A percentile compares a stretch with the other conserved stretches of the same genome.
These are phyloP conservation scores for Rubia yunnanensis DNA, from an alignment of 257 asterid species.

Conservation along the genomic window DNA sequence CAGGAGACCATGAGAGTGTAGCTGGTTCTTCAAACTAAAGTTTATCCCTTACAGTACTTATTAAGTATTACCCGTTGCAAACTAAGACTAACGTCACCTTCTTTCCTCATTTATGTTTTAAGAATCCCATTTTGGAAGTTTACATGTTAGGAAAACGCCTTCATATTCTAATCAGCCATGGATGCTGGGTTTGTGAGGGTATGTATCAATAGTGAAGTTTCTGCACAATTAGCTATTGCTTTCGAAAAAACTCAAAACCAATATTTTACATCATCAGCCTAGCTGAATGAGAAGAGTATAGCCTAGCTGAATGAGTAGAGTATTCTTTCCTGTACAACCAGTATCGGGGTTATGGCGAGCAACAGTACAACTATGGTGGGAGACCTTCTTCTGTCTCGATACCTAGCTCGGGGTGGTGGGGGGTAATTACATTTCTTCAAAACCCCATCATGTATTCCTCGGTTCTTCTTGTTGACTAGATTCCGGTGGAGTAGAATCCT, in stretches of 20 bases:
- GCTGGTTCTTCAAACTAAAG: too few species aligned
- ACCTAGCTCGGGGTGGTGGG: not conserved
- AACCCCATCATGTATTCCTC: not conserved
- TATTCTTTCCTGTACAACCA: constrained; percentile 3
- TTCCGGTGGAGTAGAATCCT: constrained; percentile 18
- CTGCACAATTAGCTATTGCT: not conserved
- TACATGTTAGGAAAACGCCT: too few species aligned
- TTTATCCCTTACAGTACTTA: too few species aligned
- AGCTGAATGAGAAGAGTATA: not conserved
- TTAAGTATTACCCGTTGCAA: too few species aligned
- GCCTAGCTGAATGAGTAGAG: not conserved
- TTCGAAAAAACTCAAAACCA: not conserved
- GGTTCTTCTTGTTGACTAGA: constrained; percentile 16
- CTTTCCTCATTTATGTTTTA: not conserved
- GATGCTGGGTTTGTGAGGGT: not conserved
- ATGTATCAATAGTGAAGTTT: too few species aligned
- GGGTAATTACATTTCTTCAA: not conserved
- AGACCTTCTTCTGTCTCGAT: not conserved
- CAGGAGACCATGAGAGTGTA: too few species aligned
- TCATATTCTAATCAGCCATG: too few species aligned
- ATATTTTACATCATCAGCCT: constrained; percentile 4
- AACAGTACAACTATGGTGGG: not conserved
- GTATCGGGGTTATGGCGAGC: not conserved
- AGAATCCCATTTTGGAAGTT: not conserved
- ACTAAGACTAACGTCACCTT: too few species aligned